phyloP scores from a whole-genome alignment of 345 rosid species.

The Gossypium australe region DNA sequence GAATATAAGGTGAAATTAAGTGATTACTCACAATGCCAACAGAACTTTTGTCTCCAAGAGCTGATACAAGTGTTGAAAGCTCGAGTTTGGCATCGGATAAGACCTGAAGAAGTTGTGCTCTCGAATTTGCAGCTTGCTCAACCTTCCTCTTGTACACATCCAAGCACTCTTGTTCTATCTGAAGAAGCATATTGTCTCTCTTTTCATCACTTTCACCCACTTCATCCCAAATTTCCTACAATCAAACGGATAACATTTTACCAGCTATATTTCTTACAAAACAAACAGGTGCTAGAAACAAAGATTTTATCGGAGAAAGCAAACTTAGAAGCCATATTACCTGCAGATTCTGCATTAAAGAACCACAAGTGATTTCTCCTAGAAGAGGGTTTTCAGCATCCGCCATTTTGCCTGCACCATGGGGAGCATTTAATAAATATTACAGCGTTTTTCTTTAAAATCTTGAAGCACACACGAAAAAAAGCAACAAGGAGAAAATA shows the following conservation, averaged over 20 bases:
- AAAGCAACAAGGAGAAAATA: neutral
- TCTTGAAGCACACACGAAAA: neutral
- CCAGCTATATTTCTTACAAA: neutral
- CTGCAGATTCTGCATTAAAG: conserved; percentile 83
- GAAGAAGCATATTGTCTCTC: conserved; percentile 88
- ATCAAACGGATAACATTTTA: conserved; percentile 7
- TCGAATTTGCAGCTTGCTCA: conserved; percentile 74
- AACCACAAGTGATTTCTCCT: conserved; percentile 77
- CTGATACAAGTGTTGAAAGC: conserved; percentile 63
- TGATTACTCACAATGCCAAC: conserved; percentile 55
- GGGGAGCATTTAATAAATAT: neutral
- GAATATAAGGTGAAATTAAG: conserved; percentile 3
- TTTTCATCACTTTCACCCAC: conserved; percentile 94
- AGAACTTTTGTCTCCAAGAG: conserved; percentile 75
- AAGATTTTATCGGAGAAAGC: neutral
- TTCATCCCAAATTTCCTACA: conserved; percentile 96
- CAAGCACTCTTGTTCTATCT: conserved; percentile 84
- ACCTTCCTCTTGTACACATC: conserved; percentile 96
- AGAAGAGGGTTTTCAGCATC: conserved; percentile 17
- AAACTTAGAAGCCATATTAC: conserved; percentile 25
- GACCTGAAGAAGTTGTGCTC: conserved; percentile 78
- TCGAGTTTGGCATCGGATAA: conserved; percentile 81
- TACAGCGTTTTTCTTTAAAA: neutral
- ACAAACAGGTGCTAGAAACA: neutral
- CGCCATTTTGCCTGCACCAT: conserved; percentile 20